A percentile compares a stretch with the other conserved stretches of the same genome.
phyloP scores from a whole-genome alignment of 108 stramenopile genomes.

The Cylindrotheca fusiformis region DNA sequence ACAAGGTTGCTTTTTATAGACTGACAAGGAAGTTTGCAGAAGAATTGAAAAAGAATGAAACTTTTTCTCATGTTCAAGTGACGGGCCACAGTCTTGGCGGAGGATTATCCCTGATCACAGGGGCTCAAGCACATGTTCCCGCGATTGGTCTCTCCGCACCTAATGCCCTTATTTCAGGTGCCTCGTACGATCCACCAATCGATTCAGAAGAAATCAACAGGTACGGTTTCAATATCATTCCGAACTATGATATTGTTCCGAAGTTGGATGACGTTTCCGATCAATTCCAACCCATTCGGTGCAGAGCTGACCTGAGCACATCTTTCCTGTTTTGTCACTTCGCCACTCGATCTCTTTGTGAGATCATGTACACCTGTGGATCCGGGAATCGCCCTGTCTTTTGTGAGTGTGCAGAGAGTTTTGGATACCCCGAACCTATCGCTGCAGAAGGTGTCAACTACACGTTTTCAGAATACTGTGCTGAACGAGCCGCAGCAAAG shows the following conservation, averaged over 20 bases:
- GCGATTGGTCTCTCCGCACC: slow-evolving; percentile 73
- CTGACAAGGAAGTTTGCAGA: slow-evolving; percentile 38
- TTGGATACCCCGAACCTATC: too few species aligned
- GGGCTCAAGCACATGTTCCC: slow-evolving; percentile 62
- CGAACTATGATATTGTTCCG: slow-evolving; percentile 69
- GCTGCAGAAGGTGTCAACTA: too few species aligned
- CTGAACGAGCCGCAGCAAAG: too few species aligned
- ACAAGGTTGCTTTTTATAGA: slow-evolving; percentile 44
- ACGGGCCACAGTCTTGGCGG: slow-evolving; percentile 24
- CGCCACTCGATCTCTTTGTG: slow-evolving; percentile 54
- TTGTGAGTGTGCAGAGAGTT: too few species aligned
- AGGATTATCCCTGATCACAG: slow-evolving; percentile 68
- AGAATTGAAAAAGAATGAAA: slow-evolving; percentile 7
- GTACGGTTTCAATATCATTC: slow-evolving; percentile 81
- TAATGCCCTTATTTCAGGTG: slow-evolving; percentile 60
- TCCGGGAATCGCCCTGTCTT: too few species aligned
- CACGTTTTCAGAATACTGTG: too few species aligned
- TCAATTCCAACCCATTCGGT: slow-evolving; percentile 64
- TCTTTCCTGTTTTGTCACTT: too few species aligned
- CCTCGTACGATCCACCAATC: slow-evolving; percentile 60
- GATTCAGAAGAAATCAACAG: slow-evolving; percentile 45
- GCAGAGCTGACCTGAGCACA: too few species aligned
- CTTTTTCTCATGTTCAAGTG: slow-evolving; percentile 8
- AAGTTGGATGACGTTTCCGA: slow-evolving; percentile 58
- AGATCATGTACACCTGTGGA: slow-evolving; percentile 67